phyloP scores from a whole-genome alignment of 331 rosid genomes.

The Cucumis variabilis region DNA sequence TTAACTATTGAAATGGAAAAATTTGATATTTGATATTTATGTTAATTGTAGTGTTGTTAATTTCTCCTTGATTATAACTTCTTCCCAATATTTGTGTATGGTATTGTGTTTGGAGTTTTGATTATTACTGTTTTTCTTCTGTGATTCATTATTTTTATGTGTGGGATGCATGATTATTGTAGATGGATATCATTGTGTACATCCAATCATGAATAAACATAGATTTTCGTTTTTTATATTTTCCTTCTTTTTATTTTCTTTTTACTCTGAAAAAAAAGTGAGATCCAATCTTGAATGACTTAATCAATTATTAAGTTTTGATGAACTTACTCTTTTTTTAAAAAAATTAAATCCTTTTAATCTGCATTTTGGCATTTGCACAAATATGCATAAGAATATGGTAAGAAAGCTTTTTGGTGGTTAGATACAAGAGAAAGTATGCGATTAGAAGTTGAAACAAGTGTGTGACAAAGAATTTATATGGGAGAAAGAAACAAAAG shows the following conservation, averaged over 20 bases:
- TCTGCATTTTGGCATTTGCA: too few species aligned
- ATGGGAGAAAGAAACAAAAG: too few species aligned
- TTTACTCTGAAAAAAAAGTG: too few species aligned
- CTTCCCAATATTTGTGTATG: neutral
- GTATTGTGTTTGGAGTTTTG: neutral
- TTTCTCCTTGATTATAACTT: neutral
- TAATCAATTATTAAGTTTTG: too few species aligned
- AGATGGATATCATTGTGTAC: slow-evolving; percentile 24
- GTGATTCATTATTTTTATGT: slow-evolving; percentile 32
- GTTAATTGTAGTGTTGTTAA: neutral
- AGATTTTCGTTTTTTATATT: neutral
- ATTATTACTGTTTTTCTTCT: neutral
- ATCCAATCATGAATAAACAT: slow-evolving; percentile 4
- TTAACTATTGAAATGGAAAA: neutral
- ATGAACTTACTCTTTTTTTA: too few species aligned
- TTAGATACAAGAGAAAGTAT: too few species aligned
- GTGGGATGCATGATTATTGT: slow-evolving; percentile 14
- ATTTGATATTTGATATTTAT: neutral
- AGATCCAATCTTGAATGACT: too few species aligned
- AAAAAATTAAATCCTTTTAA: too few species aligned
- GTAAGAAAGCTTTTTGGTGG: too few species aligned
- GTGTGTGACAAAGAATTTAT: too few species aligned
- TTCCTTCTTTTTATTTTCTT: neutral
- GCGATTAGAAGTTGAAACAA: too few species aligned
- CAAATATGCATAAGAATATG: too few species aligned